Evolutionary conservation across 2,329 filamentous ascomycete genomes (phyloP), one percentile per base, ranked within the genome.

Genomic region (Rhexocercosporidium sp.): DNA sequence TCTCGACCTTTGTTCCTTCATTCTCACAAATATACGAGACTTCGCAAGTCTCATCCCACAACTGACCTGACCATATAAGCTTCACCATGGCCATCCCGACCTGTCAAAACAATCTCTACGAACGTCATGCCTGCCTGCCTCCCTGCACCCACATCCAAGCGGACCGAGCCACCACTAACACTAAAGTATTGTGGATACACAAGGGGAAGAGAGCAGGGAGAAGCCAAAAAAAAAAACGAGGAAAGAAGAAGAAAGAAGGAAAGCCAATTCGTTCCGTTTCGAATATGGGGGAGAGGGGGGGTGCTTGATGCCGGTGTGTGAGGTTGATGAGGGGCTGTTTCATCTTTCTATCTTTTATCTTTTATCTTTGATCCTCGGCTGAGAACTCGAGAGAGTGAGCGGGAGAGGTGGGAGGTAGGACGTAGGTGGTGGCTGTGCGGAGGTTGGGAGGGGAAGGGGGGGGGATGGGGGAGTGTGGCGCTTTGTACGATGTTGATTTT

Each of bases 321-420:
- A 51, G 47, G 47, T 51, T 51, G 22, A 51, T 16, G 47, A 29
- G 27, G 12, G 47, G 47, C 47, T 51, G 47, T 51, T 51, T 51
- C 25, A 29, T 11, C 22, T 51, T 29, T n/a, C n/a, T 51, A 31
- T 31, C 29, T 31, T 31, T 31, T 4, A n/a, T 9, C 29, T 31
- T 31, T 29, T 51, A 31, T 31, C 29, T 31, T 31, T 31, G 29
- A n/a, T 9, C 29, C 9, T 31, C 29, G 29, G 29, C 29, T 31
- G 5, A 9, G 29, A 31, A 31, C 9, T n/a, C n/a, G n/a, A n/a
- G n/a, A n/a, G n/a, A n/a, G n/a, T n/a, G n/a, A n/a, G n/a, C n/a
- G n/a, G n/a, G 9, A 31, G 29, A 31, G 29, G 29, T n/a, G n/a
- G n/a, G n/a, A n/a, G 29, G 29, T 5, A 18, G 37, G 9, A 18